These are phyloP conservation scores for Aspergillus hancockii DNA, from an alignment of 495 filamentous ascomycete genomes.

Conservation along the genomic window DNA sequence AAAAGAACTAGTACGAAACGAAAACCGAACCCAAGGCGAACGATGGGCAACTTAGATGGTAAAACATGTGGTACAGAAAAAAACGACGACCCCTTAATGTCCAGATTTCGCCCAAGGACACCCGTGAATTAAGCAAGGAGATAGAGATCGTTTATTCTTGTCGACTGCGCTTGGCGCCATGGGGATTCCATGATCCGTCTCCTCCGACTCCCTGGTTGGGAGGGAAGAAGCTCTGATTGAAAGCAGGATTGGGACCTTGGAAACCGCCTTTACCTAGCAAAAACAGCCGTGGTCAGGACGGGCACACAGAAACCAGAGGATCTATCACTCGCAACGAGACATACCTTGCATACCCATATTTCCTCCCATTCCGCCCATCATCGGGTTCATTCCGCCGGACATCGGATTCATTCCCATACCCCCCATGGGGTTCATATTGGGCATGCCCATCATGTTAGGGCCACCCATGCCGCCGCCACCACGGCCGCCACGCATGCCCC, in stretches of 20 bases:
- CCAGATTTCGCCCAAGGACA: conserved; percentile 9
- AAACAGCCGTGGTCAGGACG: conserved; percentile 8
- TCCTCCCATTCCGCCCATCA: conserved; percentile 59
- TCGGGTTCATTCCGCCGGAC: conserved; percentile 52
- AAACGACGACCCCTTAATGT: conserved; percentile 6
- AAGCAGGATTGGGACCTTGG: conserved; percentile 66
- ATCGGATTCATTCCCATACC: conserved; percentile 66
- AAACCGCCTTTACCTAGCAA: conserved; percentile 56
- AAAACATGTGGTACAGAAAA: conserved; percentile 12
- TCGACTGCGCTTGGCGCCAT: conserved; percentile 77
- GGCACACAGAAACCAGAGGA: neutral
- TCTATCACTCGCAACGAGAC: conserved; percentile 39
- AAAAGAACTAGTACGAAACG: conserved; percentile 5
- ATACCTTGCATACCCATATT: conserved; percentile 65
- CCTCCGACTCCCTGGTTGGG: conserved; percentile 53
- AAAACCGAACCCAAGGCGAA: neutral
- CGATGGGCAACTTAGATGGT: neutral
- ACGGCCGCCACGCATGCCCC: conserved; percentile 67
- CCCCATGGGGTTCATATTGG: conserved; percentile 53
- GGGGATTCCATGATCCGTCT: conserved; percentile 76
- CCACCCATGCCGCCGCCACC: conserved; percentile 60
- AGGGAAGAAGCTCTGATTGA: conserved; percentile 81
- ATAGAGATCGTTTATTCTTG: conserved; percentile 51
- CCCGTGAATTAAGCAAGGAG: neutral
- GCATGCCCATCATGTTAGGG: conserved; percentile 56